These are phyloP conservation scores for Colletotrichum echinochloae DNA, from an alignment of 2,329 filamentous ascomycete species.

Conservation along the genomic window DNA sequence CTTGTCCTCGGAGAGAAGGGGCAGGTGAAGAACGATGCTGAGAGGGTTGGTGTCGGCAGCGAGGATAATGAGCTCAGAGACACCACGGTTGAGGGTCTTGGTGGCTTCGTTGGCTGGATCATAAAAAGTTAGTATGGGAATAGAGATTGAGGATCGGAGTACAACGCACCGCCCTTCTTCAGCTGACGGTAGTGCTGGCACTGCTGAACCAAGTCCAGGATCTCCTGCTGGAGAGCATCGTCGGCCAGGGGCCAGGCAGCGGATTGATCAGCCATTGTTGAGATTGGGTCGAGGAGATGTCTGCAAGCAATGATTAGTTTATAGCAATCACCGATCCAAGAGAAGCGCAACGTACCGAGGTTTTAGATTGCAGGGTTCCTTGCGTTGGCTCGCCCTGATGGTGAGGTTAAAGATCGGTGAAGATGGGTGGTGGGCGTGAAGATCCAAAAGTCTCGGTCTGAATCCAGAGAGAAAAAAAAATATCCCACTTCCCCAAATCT, in stretches of 20 bases:
- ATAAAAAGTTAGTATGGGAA: neutral
- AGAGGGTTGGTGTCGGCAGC: constrained; percentile 90
- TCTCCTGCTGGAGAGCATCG: constrained; percentile 79
- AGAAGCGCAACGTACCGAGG: constrained; percentile 2
- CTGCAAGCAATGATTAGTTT: constrained; percentile 13
- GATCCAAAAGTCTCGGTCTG: constrained; percentile 19
- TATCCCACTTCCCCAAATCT: constrained; percentile 37
- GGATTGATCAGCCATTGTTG: constrained; percentile 39
- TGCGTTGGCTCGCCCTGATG: constrained; percentile 70
- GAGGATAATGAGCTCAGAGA: constrained; percentile 88
- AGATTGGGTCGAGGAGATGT: constrained; percentile 25
- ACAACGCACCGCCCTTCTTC: constrained; percentile 84
- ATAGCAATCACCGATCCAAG: neutral
- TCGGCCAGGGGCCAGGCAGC: constrained; percentile 78
- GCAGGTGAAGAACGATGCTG: constrained; percentile 89
- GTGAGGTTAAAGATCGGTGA: constrained; percentile 19
- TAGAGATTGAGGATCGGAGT: constrained; percentile 56
- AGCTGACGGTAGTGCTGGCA: constrained; percentile 77
- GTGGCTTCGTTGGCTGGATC: constrained; percentile 61
- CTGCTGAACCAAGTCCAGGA: constrained; percentile 85
- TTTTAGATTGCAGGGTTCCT: constrained; percentile 63
- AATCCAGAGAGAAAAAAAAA: constrained; percentile 40
- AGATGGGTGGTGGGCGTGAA: constrained; percentile 24
- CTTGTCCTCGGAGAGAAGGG: constrained; percentile 88
- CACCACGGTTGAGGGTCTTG: constrained; percentile 92